A percentile compares a stretch with the other conserved stretches of the same genome.
Conservation (phyloP, 306 rosid genomes). For the Luffa aegyptiaca region DNA sequence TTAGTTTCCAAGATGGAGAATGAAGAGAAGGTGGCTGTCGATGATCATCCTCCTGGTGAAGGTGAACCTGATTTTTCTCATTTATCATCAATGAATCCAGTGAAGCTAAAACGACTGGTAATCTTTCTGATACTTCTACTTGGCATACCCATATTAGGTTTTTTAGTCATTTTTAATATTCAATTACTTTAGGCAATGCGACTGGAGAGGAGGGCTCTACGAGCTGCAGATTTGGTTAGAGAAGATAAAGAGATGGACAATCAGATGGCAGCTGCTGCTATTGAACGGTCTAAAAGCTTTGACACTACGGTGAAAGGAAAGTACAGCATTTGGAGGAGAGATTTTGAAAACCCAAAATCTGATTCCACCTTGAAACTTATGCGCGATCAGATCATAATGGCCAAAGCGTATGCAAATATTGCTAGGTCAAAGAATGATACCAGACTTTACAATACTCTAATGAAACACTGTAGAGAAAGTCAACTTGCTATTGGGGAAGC, state of each 20-base stretch:
- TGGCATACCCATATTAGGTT: constrained; percentile 3
- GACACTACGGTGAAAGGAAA: constrained; percentile 58
- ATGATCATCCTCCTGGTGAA: constrained; percentile 40
- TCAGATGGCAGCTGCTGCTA: constrained; percentile 54
- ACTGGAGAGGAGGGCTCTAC: constrained; percentile 63
- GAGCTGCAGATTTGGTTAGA: constrained; percentile 45
- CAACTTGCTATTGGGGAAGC: constrained; percentile 76
- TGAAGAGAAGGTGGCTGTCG: constrained; percentile 30
- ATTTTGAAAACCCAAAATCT: constrained; percentile 75
- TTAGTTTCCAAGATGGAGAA: constrained; percentile 23
- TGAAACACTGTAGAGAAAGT: constrained; percentile 50
- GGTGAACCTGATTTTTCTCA: constrained; percentile 29
- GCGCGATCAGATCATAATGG: constrained; percentile 95
- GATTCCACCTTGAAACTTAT: constrained; percentile 90
- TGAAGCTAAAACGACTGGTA: constrained; percentile 79
- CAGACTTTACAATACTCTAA: constrained; percentile 45
- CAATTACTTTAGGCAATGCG: constrained; percentile 56
- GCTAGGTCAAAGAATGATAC: constrained; percentile 74
- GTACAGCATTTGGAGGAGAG: constrained; percentile 93
- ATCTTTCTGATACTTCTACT: constrained; percentile 19
- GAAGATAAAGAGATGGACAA: constrained; percentile 59
- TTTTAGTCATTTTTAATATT: constrained; percentile 13
- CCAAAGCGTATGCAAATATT: constrained; percentile 70
- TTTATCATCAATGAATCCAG: constrained; percentile 50
- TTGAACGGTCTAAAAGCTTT: constrained; percentile 52